Evolutionary conservation across 179 eudicot genomes (phyloP), one percentile per base, ranked within the genome.

Genomic region (Carnegiea gigantea): DNA sequence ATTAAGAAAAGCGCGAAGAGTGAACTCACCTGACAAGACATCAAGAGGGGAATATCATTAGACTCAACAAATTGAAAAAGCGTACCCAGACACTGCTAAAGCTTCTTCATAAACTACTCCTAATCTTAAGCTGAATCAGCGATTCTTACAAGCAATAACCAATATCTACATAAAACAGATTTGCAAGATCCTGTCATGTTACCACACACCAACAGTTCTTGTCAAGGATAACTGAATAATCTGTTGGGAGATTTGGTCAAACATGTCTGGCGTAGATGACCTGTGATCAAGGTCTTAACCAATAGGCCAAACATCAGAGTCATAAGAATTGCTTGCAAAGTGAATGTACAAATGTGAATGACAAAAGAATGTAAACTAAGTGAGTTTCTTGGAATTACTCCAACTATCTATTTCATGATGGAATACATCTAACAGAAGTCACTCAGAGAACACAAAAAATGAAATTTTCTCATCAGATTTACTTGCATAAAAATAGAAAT

Each of bases 1-100:
- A 87, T 96, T 96, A 60, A 97, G 83, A 87, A 95, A 95, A 76
- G 99, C 98, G 68, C 98, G 97, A 43, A 95, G 97, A 65, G 99
- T 97, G 90, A 97, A 97, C 88, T 97, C 99, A 3, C 99, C 99
- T 97, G 79, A 67, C 49, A 86, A 59, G 76, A 80, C n/a, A 77
- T 43, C 26, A 70, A 20, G 38, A 46, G 6, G 73, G 33, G 12
- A 6, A 46, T 17, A 43, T 43, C 23, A 49, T 79, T 21, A 77
- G 70, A 54, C 30, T 49, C 57, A 26, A 74, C 24, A 81, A 70
- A 49, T n/a, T 28, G 60, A 57, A 36, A 23, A 36, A 65, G 26
- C 36, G 8, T 15, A 57, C 23, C 62, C 62, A 9, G n/a, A 57
- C 71, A 80, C n/a, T 33, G 26, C 57, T 57, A 30, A 64, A 40